phyloP scores from a whole-genome alignment of 768 basidiomycete genomes.

The Coprinellus micaceus region DNA sequence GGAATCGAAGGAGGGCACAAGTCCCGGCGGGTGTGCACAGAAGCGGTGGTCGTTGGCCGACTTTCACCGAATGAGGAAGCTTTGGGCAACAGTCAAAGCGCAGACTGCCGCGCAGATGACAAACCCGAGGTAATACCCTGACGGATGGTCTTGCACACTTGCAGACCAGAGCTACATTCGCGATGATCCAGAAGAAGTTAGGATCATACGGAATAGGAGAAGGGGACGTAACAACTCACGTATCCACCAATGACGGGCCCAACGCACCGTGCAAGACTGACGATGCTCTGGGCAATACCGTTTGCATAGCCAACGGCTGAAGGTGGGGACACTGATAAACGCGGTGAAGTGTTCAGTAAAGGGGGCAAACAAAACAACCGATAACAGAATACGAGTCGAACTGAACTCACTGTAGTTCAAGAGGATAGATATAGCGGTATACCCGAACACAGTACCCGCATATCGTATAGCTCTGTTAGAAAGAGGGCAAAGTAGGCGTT shows the following conservation, averaged over 20 bases:
- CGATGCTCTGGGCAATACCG: constrained; percentile 93
- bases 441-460: constrained; percentile 84
- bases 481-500: constrained; percentile 3
- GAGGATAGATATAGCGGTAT: constrained; percentile 86
- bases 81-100: constrained; percentile 60
- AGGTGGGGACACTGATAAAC: constrained; percentile 77
- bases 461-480: constrained; percentile 72
- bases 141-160: constrained; percentile 64
- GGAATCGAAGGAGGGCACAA: too few relatives aligned
- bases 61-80: constrained; percentile 65
- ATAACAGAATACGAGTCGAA: not conserved
- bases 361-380: not conserved
- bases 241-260: constrained; percentile 85
- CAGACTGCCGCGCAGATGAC: constrained; percentile 61
- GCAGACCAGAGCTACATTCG: constrained; percentile 64
- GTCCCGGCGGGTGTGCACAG: not conserved
- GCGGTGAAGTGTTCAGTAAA: too few relatives aligned
- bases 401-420: constrained; percentile 69
- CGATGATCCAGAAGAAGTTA: constrained; percentile 12
- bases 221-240: constrained; percentile 42
- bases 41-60: too few relatives aligned
- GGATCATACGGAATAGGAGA: not conserved
- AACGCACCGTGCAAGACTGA: constrained; percentile 86
- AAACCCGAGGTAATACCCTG: constrained; percentile 75
- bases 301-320: constrained; percentile 87